A percentile compares a stretch with the other conserved stretches of the same genome.
phyloP scores from a whole-genome alignment of 305 asterid species.

The Fraxinus albicans region DNA sequence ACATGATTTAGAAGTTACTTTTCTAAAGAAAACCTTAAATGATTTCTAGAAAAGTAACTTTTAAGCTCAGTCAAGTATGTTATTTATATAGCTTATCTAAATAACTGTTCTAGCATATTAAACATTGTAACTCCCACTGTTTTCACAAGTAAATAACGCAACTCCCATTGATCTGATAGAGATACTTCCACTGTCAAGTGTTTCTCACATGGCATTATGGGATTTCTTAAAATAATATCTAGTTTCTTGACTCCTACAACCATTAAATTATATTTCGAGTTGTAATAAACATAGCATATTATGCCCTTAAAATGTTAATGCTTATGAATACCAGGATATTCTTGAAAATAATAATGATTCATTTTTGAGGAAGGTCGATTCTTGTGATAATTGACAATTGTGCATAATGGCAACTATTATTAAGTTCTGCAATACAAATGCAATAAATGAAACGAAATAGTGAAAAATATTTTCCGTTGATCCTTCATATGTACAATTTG shows the following conservation, averaged over 20 bases:
- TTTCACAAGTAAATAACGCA: background rate
- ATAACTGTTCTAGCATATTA: background rate
- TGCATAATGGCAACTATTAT: background rate
- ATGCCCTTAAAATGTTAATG: conserved; percentile 5
- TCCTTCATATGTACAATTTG: background rate
- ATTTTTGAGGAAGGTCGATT: background rate
- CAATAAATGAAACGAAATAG: background rate
- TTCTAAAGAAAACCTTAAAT: background rate
- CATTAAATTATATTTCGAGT: background rate
- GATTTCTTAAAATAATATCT: background rate
- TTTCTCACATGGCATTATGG: background rate
- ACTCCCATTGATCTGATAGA: background rate
- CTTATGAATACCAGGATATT: background rate
- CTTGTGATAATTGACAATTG: background rate
- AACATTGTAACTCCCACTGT: background rate
- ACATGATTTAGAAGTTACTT: background rate
- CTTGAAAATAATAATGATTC: background rate
- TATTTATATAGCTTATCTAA: background rate
- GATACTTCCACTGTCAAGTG: background rate
- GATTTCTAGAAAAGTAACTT: background rate
- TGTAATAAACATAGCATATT: conserved; percentile 1
- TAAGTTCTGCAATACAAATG: background rate
- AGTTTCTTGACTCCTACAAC: background rate
- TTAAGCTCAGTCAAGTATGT: background rate
- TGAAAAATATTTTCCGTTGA: background rate